Conservation (phyloP, 148 eudicot species). For the Silene uniflora region DNA sequence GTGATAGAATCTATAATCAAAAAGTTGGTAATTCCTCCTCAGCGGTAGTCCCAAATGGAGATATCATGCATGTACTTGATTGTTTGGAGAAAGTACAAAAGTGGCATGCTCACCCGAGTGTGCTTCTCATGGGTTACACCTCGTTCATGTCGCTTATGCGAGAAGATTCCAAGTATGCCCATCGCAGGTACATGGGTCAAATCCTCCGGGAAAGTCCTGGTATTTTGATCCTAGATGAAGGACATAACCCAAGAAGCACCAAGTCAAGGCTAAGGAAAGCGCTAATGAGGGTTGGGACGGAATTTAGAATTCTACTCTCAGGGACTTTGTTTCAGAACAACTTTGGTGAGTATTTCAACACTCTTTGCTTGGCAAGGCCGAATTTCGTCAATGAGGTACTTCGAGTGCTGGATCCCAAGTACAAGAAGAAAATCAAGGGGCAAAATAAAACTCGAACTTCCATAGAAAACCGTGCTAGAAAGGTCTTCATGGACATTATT, state of each 20-base stretch:
- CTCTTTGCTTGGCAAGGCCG: constrained; percentile 86
- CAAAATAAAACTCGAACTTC: constrained; percentile 49
- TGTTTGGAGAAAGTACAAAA: constrained; percentile 85
- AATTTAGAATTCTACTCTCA: constrained; percentile 68
- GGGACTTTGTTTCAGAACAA: constrained; percentile 94
- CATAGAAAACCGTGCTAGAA: constrained; percentile 79
- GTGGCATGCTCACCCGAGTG: constrained; percentile 95
- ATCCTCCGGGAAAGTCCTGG: constrained; percentile 83
- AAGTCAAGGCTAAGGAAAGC: constrained; percentile 83
- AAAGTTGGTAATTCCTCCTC: constrained; percentile 38
- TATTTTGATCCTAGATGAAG: constrained; percentile 81
- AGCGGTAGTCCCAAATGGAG: constrained; percentile 60
- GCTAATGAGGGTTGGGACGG: constrained; percentile 79
- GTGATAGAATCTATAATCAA: constrained; percentile 65
- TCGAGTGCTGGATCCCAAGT: constrained; percentile 71
- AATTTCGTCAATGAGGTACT: constrained; percentile 72
- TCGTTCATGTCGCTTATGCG: constrained; percentile 76
- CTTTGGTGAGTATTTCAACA: constrained; percentile 94
- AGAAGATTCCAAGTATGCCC: constrained; percentile 80
- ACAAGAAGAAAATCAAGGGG: constrained; percentile 56
- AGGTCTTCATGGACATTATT: constrained; percentile 73
- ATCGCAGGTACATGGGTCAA: constrained; percentile 77
- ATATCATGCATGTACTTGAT: constrained; percentile 87
- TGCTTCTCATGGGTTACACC: constrained; percentile 96
- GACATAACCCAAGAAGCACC: constrained; percentile 95